Conservation (phyloP, 495 filamentous ascomycete species). For the Pyrenula massariospora region DNA sequence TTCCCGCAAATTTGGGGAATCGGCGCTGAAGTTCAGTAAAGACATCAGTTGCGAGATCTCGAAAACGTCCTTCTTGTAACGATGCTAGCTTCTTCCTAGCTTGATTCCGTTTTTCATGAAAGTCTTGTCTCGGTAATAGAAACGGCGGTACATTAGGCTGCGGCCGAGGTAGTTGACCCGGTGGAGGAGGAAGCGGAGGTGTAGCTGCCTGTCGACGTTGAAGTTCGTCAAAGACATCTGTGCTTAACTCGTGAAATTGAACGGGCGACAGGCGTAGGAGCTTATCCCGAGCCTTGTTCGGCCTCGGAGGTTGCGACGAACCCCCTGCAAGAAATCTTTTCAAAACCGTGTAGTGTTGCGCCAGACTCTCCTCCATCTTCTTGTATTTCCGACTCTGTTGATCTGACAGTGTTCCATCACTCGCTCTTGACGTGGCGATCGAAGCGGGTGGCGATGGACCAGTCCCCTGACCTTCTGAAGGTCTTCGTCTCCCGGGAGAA, state of each 20-base stretch:
- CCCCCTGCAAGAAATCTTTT: conserved; percentile 54
- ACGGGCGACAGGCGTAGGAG: conserved; percentile 75
- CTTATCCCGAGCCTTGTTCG: conserved; percentile 88
- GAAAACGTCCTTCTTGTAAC: conserved; percentile 69
- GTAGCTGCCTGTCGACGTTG: conserved; percentile 65
- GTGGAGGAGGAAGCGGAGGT: conserved; percentile 35
- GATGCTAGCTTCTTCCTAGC: conserved; percentile 88
- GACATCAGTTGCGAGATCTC: conserved; percentile 89
- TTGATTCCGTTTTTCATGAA: conserved; percentile 95
- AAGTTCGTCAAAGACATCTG: conserved; percentile 93
- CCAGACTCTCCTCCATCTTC: conserved; percentile 55
- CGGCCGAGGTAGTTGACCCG: conserved; percentile 33
- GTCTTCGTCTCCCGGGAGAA: background rate
- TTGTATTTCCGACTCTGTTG: conserved; percentile 48
- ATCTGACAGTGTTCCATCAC: conserved; percentile 52
- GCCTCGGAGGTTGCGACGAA: conserved; percentile 38
- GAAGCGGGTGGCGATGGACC: conserved; percentile 74
- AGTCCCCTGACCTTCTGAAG: conserved; percentile 12
- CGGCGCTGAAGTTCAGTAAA: conserved; percentile 87
- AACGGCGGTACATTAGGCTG: conserved; percentile 47
- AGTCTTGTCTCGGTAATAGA: conserved; percentile 70
- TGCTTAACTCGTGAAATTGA: conserved; percentile 94
- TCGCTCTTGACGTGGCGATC: conserved; percentile 58
- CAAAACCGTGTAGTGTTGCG: conserved; percentile 72
- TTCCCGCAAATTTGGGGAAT: conserved; percentile 67